Percentiles rank a stretch among this genome's conserved stretches.
Conservation (phyloP, 768 basidiomycete genomes). For the Mycena pura region DNA sequence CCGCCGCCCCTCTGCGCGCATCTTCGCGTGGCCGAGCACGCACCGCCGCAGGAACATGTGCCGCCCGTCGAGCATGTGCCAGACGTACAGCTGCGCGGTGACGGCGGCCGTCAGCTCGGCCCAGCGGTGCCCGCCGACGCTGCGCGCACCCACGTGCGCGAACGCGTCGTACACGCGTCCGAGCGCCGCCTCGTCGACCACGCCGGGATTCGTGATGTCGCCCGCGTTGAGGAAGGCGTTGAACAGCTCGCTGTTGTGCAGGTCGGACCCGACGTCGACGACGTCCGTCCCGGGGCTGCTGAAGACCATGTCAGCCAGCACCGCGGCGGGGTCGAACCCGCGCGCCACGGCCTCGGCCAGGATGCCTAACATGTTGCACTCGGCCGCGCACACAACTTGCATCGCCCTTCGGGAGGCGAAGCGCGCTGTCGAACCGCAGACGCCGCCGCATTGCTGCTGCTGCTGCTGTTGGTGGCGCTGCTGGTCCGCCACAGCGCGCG, state of each 20-base stretch:
- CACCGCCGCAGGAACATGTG: constrained; percentile 14
- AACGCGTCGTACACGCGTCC: constrained; percentile 15
- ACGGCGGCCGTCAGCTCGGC: constrained; percentile 5
- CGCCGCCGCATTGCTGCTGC: too few species aligned
- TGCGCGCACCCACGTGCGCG: constrained; percentile 3
- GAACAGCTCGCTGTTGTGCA: constrained; percentile 6
- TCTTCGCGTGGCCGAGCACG: constrained; percentile 7
- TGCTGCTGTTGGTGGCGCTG: too few species aligned
- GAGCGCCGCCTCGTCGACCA: constrained; percentile 7
- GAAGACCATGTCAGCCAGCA: constrained; percentile 6
- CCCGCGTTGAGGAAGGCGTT: constrained; percentile 7
- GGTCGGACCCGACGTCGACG: constrained; percentile 12
- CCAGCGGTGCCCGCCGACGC: neutral
- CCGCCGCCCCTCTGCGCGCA: neutral
- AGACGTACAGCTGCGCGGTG: neutral
- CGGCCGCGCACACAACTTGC: constrained; percentile 4
- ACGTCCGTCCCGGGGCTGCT: constrained; percentile 10
- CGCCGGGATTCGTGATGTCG: neutral
- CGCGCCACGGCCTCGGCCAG: constrained; percentile 4
- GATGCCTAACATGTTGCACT: constrained; percentile 10
- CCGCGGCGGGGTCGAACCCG: constrained; percentile 9
- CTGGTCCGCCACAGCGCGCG: neutral
- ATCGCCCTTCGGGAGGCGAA: constrained; percentile 4
- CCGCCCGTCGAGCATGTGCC: constrained; percentile 10
- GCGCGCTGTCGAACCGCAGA: constrained; percentile 2